These are phyloP conservation scores for Ceratocystis variospora DNA, from an alignment of 2,329 filamentous ascomycete genomes.

Conservation along the genomic window DNA sequence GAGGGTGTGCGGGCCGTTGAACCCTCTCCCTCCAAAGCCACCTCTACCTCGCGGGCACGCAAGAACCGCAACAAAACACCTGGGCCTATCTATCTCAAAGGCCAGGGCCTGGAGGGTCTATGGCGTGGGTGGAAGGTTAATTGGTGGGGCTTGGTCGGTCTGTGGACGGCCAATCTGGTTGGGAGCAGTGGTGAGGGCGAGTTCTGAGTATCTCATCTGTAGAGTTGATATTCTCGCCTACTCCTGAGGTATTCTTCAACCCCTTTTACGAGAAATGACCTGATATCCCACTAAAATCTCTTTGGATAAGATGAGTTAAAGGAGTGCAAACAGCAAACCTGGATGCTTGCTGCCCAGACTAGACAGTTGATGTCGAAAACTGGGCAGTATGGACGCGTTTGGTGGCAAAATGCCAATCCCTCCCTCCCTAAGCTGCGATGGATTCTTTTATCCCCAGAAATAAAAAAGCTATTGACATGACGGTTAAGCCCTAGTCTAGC, in stretches of 20 bases:
- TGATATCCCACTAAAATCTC: not conserved
- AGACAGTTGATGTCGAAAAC: not conserved
- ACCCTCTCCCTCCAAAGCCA: conserved; percentile 10
- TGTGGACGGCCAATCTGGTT: conserved; percentile 56
- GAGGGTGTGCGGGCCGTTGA: conserved; percentile 53
- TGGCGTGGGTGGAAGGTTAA: conserved; percentile 66
- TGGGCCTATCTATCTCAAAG: conserved; percentile 39
- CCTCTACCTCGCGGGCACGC: conserved; percentile 12
- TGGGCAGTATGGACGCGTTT: too few relatives aligned
- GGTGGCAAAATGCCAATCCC: not conserved
- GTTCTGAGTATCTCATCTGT: conserved; percentile 30
- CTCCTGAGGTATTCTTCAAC: too few relatives aligned
- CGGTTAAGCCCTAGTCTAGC: not conserved
- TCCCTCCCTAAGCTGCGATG: not conserved
- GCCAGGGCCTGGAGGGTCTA: conserved; percentile 54
- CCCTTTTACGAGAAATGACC: not conserved
- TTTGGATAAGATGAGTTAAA: not conserved
- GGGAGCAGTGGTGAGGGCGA: conserved; percentile 48
- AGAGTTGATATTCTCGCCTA: not conserved
- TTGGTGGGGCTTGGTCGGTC: conserved; percentile 61
- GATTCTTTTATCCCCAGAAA: not conserved
- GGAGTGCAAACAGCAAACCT: too few relatives aligned
- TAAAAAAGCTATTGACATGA: not conserved
- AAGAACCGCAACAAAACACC: conserved; percentile 22
- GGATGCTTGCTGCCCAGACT: not conserved